phyloP scores from a whole-genome alignment of 495 filamentous ascomycete genomes.

The Neurospora pannonica region DNA sequence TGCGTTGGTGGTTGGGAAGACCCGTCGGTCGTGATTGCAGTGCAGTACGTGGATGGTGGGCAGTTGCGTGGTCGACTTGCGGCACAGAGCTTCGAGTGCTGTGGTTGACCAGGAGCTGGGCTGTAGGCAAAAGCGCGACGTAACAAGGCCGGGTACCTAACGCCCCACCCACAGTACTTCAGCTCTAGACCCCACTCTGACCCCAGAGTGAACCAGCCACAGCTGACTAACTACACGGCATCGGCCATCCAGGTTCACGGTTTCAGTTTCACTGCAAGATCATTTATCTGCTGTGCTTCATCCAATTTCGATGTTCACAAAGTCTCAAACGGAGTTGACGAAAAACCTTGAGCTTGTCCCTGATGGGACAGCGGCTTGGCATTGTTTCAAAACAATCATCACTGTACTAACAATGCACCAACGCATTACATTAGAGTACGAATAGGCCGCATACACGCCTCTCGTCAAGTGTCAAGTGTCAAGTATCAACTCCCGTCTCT shows the following conservation, averaged over 20 bases:
- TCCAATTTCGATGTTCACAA: background rate
- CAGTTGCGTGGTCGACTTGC: background rate
- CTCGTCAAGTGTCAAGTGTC: background rate
- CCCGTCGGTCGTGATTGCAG: slow-evolving; percentile 9
- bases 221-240: slow-evolving; percentile 5
- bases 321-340: background rate
- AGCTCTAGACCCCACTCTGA: slow-evolving; percentile 6
- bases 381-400: background rate
- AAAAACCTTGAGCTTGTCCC: background rate
- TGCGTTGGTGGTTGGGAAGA: slow-evolving; percentile 1
- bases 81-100: slow-evolving; percentile 17
- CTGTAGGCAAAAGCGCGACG: slow-evolving; percentile 32
- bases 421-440: background rate
- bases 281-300: background rate
- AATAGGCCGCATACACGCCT: background rate
- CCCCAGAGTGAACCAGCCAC: slow-evolving; percentile 4
- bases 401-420: background rate
- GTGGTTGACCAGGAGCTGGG: slow-evolving; percentile 11
- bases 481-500: background rate
- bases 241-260: background rate
- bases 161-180: background rate
- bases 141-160: slow-evolving; percentile 18
- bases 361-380: background rate
- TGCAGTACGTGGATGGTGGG: slow-evolving; percentile 10
- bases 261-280: background rate